Base-by-base conservation (phyloP, 2,329 filamentous ascomycete genomes). In the Cadophora sp. region DNA sequence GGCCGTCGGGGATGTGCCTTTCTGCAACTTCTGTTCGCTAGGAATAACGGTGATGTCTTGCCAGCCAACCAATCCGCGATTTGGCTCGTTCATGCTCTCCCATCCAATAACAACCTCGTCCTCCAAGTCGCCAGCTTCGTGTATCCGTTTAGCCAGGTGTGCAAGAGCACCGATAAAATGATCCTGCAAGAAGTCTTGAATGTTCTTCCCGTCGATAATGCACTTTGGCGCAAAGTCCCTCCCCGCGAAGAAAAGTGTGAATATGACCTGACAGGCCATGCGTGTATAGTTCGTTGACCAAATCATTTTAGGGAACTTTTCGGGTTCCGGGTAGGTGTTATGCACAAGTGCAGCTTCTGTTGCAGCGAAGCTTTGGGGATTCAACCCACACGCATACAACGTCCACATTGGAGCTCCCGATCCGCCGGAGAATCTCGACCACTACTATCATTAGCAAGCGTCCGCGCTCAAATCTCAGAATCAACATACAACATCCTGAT, bases 351-450 rank as follows among this genome's bases (percentile, higher is more conserved):
- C 93, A 4, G 95, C 95, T 80, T 97, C 92, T 16, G 94, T 99
- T 24, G 88, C 89, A 63, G 90, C 89, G 76, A 99, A 97, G 72
- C 87, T 90, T 78, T 91, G 86, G 0, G 96, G 96, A 77, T 99
- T 93, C 58, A 99, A 83, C 9, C 96, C 96, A 72, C 92, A 94
- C 29, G 97, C 96, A 79, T 98, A 97, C 1, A 99, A 80, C 24
- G 97, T 99, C 96, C 96, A 99, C 88, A 98, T 91, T 0, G 97
- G 96, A 5, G 96, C 96, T 37, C 96, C 96, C 29, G 95, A 98
- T 58, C 96, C 96, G 55, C 96, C 96, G 6, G 92, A 94, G 77
- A 96, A 96, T 65, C 96, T 87, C 40, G 95, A 97, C 96, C 96
- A 99, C 90, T 69, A 58, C 40, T 72, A 46, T 62, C 50, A 59